Conservation (phyloP, 345 rosid genomes). For the Tarenaya hassleriana region DNA sequence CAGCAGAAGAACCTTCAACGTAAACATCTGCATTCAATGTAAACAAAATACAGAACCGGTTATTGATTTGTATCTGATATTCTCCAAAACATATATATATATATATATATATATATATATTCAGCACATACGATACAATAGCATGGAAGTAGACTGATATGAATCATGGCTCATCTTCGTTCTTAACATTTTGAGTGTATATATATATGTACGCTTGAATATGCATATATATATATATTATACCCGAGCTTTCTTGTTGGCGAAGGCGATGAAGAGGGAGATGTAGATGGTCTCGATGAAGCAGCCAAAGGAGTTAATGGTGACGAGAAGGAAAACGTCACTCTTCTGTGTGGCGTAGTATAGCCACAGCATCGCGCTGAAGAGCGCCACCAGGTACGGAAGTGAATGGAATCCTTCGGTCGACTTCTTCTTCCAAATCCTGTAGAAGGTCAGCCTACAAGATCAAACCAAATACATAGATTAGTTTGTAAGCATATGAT, state of each 20-base stretch:
- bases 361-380: slow-evolving; percentile 56
- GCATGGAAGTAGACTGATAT: too few relatives aligned
- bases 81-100: too few relatives aligned
- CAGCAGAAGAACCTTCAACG: slow-evolving; percentile 37
- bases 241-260: slow-evolving; percentile 51
- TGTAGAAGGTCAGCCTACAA: slow-evolving; percentile 50
- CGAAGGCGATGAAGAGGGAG: slow-evolving; percentile 36
- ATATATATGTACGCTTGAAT: too few relatives aligned
- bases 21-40: slow-evolving; percentile 29
- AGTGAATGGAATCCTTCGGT: slow-evolving; percentile 60
- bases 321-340: slow-evolving; percentile 38
- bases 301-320: slow-evolving; percentile 40
- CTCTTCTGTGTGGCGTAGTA: slow-evolving; percentile 44
- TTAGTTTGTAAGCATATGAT: background rate
- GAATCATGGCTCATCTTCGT: too few relatives aligned
- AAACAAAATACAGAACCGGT: too few relatives aligned
- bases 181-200: too few relatives aligned
- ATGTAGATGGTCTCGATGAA: slow-evolving; percentile 45
- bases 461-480: background rate
- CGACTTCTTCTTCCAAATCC: slow-evolving; percentile 50
- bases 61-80: too few relatives aligned
- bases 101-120: too few relatives aligned
- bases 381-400: slow-evolving; percentile 49
- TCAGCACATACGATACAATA: too few relatives aligned
- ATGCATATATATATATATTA: slow-evolving; percentile 1